Conservation (phyloP, 805 yeast species). For the Cyberlindnera meyerae region DNA sequence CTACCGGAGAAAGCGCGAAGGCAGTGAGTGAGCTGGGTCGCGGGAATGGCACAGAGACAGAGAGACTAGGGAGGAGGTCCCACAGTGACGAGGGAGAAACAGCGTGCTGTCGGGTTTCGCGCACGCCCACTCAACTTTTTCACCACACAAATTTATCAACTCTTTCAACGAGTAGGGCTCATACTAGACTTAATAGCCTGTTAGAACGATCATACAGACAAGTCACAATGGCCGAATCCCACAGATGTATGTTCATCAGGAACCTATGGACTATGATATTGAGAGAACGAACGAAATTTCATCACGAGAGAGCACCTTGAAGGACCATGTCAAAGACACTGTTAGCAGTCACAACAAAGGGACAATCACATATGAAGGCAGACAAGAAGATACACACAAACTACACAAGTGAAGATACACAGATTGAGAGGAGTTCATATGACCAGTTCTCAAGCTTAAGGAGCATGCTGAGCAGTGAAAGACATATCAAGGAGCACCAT, state of each 20-base stretch:
- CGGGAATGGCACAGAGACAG: conserved; percentile 1
- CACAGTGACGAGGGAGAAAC: neutral
- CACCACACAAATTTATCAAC: conserved; percentile 13
- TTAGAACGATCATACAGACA: conserved; percentile 15
- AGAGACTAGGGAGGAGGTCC: neutral
- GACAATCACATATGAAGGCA: no score
- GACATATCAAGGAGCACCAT: neutral
- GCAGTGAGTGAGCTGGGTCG: no score
- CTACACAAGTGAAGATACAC: no score
- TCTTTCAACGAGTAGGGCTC: conserved; percentile 8
- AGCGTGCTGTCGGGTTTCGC: neutral
- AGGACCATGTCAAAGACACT: no score
- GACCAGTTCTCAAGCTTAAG: no score
- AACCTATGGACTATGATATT: neutral
- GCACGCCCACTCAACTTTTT: conserved; percentile 15
- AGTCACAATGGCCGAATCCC: conserved; percentile 83
- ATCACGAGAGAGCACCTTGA: conserved; percentile 1
- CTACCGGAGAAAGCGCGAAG: neutral
- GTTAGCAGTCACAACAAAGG: no score
- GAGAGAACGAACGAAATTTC: no score
- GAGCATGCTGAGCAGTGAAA: no score
- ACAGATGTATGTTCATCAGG: conserved; percentile 81
- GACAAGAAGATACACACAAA: no score
- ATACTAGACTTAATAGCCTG: neutral
- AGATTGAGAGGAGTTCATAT: no score